These are phyloP conservation scores for Botrytis pseudocinerea DNA, from an alignment of 2,329 filamentous ascomycete genomes.

Conservation along the genomic window DNA sequence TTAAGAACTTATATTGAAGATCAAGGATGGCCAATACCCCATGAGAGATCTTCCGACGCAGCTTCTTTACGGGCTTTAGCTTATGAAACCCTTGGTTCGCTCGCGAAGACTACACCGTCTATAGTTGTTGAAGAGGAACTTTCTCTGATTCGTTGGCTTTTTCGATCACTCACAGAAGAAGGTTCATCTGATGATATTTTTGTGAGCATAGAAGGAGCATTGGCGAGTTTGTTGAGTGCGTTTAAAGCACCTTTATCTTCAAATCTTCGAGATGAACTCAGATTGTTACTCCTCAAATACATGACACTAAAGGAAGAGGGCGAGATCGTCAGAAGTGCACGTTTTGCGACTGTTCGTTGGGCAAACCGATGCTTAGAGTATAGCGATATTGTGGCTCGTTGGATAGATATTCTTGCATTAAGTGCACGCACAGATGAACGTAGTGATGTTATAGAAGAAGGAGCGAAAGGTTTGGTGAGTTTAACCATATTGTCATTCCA, in stretches of 20 bases:
- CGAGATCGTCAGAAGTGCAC: conserved; percentile 67
- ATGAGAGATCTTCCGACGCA: conserved; percentile 59
- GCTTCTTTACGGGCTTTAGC: conserved; percentile 72
- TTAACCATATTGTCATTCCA: conserved; percentile 46
- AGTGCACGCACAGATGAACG: conserved; percentile 66
- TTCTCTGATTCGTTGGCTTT: conserved; percentile 72
- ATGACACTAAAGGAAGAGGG: conserved; percentile 56
- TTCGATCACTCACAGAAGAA: conserved; percentile 79
- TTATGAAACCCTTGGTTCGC: conserved; percentile 86
- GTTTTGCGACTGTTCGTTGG: conserved; percentile 83
- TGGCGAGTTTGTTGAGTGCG: conserved; percentile 73
- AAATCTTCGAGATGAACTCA: conserved; percentile 34
- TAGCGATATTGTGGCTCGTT: conserved; percentile 74
- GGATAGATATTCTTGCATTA: conserved; percentile 84
- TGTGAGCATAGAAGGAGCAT: conserved; percentile 84
- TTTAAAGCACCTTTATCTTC: conserved; percentile 47
- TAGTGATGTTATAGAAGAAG: conserved; percentile 86
- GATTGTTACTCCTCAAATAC: conserved; percentile 64
- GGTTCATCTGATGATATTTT: conserved; percentile 70
- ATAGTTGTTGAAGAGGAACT: conserved; percentile 53
- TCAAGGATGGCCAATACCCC: conserved; percentile 78
- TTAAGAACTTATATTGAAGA: conserved; percentile 72
- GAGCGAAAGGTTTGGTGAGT: conserved; percentile 79
- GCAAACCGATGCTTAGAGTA: conserved; percentile 86
- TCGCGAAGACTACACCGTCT: conserved; percentile 66